A percentile compares a stretch with the other conserved stretches of the same genome.
Conservation (phyloP, 192 early-diverging fungal genomes). For the Irineochytrium annulatum region DNA sequence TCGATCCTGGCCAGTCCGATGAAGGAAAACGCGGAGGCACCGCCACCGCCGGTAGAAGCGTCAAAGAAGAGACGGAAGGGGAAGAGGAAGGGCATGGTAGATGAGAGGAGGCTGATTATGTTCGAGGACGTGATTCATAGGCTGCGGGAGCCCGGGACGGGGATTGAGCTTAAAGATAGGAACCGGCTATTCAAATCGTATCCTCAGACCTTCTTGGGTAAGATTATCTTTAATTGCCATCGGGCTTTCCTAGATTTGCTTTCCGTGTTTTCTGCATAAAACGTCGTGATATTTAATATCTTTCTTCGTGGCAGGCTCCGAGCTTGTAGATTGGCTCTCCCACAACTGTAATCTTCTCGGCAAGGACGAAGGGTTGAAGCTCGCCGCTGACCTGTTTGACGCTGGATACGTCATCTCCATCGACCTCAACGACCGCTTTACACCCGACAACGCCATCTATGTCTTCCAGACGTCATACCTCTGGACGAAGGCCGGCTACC, state of each 20-base stretch:
- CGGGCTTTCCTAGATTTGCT: neutral
- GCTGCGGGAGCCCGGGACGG: conserved; percentile 25
- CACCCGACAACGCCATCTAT: conserved; percentile 24
- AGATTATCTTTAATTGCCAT: neutral
- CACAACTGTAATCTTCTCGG: conserved; percentile 33
- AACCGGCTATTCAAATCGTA: conserved; percentile 38
- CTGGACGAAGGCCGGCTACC: conserved; percentile 25
- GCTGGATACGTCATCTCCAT: conserved; percentile 37
- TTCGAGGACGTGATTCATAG: conserved; percentile 14
- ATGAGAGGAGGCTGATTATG: neutral
- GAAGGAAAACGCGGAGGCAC: too few relatives aligned
- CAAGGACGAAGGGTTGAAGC: conserved; percentile 22
- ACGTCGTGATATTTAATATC: neutral
- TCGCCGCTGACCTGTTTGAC: conserved; percentile 27
- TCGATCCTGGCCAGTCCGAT: too few relatives aligned
- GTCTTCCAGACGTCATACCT: conserved; percentile 33
- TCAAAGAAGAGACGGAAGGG: too few relatives aligned
- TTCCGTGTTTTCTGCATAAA: neutral
- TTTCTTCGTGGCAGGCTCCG: conserved; percentile 11
- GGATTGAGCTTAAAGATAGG: conserved; percentile 34
- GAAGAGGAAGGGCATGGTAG: neutral
- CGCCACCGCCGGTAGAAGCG: too few relatives aligned
- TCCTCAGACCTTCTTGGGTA: conserved; percentile 30
- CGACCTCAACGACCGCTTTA: conserved; percentile 32
- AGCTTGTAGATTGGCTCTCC: conserved; percentile 35